phyloP scores from a whole-genome alignment of 1,139 yeast species.

The Saccharomycopsis crataegensis region DNA sequence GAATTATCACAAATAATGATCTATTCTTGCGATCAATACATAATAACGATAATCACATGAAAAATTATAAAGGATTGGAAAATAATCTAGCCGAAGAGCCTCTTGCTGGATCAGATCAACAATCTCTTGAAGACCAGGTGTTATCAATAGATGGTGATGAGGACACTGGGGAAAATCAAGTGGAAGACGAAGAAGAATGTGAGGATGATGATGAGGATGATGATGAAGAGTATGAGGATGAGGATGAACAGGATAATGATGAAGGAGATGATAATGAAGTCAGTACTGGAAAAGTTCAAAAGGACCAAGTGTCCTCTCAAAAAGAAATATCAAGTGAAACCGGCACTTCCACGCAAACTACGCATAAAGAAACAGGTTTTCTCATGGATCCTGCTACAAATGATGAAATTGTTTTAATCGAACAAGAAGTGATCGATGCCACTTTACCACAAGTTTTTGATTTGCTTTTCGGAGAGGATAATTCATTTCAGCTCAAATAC shows the following conservation, averaged over 20 bases:
- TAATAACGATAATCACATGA: background rate
- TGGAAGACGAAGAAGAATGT: slow-evolving; percentile 25
- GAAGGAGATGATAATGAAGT: background rate
- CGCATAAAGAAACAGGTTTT: slow-evolving; percentile 46
- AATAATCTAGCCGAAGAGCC: background rate
- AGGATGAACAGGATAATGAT: slow-evolving; percentile 24
- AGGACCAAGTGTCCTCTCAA: background rate
- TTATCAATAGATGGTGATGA: slow-evolving; percentile 21
- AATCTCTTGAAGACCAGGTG: slow-evolving; percentile 10
- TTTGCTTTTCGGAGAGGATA: slow-evolving; percentile 67
- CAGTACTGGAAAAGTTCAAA: background rate
- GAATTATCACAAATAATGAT: background rate
- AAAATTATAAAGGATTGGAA: background rate
- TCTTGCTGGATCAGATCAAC: background rate
- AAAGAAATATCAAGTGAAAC: slow-evolving; percentile 18
- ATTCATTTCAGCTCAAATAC: slow-evolving; percentile 40
- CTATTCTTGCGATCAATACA: background rate
- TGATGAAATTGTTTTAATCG: slow-evolving; percentile 47
- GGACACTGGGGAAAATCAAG: slow-evolving; percentile 23
- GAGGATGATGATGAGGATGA: slow-evolving; percentile 23
- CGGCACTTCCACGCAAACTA: background rate
- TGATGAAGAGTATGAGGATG: slow-evolving; percentile 27
- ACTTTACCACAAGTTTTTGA: slow-evolving; percentile 73
- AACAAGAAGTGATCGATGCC: slow-evolving; percentile 57
- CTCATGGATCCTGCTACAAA: slow-evolving; percentile 45